phyloP scores from a whole-genome alignment of 108 stramenopile genomes.

The Nitzschia sp. region DNA sequence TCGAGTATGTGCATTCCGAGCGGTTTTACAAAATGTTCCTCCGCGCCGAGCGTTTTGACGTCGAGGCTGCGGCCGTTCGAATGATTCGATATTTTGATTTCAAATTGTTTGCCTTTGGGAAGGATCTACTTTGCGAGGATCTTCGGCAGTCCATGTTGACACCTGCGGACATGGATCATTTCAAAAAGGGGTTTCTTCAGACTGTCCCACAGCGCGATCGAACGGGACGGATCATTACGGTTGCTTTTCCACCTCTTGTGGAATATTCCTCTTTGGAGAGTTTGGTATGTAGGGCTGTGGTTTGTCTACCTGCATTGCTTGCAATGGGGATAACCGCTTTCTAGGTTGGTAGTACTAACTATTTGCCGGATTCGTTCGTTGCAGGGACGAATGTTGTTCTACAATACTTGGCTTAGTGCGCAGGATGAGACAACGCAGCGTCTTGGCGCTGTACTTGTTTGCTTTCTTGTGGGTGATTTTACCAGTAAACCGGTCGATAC shows the following conservation, averaged over 20 bases:
- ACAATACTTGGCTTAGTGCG: not conserved
- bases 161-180: not conserved
- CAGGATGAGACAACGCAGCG: conserved; percentile 2
- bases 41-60: conserved; percentile 1
- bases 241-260: not conserved
- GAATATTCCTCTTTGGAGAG: no score
- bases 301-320: no score
- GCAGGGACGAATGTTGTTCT: not conserved
- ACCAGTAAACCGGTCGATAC: not conserved
- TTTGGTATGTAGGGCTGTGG: no score
- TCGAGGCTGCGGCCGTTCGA: not conserved
- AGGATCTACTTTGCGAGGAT: not conserved
- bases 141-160: not conserved
- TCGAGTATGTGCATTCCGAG: conserved; percentile 5
- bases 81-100: conserved; percentile 2
- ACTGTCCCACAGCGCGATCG: not conserved
- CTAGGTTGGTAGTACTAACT: no score
- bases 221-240: not conserved
- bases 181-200: not conserved
- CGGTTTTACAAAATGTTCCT: not conserved
- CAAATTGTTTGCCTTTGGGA: not conserved
- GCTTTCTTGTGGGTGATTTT: not conserved
- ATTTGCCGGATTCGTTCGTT: not conserved
- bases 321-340: no score
- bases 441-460: not conserved